Evolutionary conservation across 306 rosid genomes (phyloP).

Genomic region (Delonix regia): DNA sequence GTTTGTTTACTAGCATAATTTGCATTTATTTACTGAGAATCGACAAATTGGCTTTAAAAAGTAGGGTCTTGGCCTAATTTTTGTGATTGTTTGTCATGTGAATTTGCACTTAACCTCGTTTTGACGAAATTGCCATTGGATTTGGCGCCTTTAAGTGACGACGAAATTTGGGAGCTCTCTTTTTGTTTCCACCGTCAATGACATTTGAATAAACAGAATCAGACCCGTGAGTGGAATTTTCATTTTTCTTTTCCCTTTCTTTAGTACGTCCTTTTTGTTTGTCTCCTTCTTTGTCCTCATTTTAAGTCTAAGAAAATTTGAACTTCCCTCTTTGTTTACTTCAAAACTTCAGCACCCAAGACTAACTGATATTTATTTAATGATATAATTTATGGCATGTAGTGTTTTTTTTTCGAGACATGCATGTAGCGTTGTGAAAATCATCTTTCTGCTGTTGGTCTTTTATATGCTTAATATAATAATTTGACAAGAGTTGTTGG

Average conservation of each 20-base stretch:
- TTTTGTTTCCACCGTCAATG: conserved; percentile 17
- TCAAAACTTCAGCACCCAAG: not conserved
- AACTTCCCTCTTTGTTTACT: conserved; percentile 26
- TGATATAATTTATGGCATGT: too few relatives aligned
- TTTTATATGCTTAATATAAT: not conserved
- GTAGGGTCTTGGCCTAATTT: conserved; percentile 37
- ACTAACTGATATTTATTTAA: not conserved
- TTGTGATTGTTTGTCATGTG: conserved; percentile 33
- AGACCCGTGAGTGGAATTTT: conserved; percentile 69
- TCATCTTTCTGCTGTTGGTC: not conserved
- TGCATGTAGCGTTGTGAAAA: not conserved
- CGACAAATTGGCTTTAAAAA: conserved; percentile 34
- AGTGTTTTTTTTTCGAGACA: too few relatives aligned
- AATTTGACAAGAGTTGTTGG: not conserved
- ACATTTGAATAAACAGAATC: conserved; percentile 59
- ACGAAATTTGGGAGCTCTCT: not conserved
- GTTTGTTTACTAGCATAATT: not conserved
- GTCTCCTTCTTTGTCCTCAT: conserved; percentile 3
- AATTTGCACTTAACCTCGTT: not conserved
- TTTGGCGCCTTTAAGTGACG: not conserved
- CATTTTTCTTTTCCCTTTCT: conserved; percentile 28
- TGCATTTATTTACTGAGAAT: conserved; percentile 15
- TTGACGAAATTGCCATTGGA: conserved; percentile 10
- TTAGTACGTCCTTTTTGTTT: conserved; percentile 22
- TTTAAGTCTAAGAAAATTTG: not conserved